Base-by-base conservation (phyloP, 352 stramenopile genomes). In the Elongisporangium prolatum region DNA sequence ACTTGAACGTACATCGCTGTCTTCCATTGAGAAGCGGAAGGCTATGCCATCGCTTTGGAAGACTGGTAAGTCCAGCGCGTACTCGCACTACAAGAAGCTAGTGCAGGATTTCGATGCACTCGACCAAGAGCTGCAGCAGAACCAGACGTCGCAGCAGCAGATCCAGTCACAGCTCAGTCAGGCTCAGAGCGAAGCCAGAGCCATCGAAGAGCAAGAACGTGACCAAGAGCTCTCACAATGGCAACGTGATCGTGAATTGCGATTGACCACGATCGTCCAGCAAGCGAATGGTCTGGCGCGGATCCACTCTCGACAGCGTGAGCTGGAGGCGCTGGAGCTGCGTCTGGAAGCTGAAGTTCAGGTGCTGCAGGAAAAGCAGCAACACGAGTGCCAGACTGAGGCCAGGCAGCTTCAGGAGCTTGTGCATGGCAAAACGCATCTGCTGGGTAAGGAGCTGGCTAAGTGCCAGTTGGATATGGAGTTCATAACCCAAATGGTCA, bases 61-160 rank as follows among this genome's bases (percentile, higher is more conserved):
- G 28, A 40, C 28, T 6, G 8, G 28, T 9, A 62, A 63, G 16
- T 56, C 64, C 0, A 86, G 64, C 55, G 69, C 74, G 3, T 86
- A 84, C 56, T 65, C 65, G 34, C 68, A 85, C 54, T 86, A 86
- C 53, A 74, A 80, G 53, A 83, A 83, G 40, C 71, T 85, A 9
- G 59, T 74, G 18, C 72, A 71, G 10, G 74, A 84, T 37, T 84
- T 76, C 34, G 61, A 79, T 49, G 53, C 54, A 3, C 60, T 88
- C 0, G 75, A 88, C 17, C 60, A 66, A 4, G 75, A 83, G 18
- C 60, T 88, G 22, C 61, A 79, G 50, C 63, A 54, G 48, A 63
- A 67, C 18, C 40, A 62, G 47, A 50, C 56, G 14, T 44, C 58
- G 13, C 68, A 76, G 61, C 48, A 56, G 13, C 54, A 74, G n/a